Percentiles rank a stretch among this genome's conserved stretches.
phyloP scores from a whole-genome alignment of 305 asterid species.

The Andrographis paniculata region DNA sequence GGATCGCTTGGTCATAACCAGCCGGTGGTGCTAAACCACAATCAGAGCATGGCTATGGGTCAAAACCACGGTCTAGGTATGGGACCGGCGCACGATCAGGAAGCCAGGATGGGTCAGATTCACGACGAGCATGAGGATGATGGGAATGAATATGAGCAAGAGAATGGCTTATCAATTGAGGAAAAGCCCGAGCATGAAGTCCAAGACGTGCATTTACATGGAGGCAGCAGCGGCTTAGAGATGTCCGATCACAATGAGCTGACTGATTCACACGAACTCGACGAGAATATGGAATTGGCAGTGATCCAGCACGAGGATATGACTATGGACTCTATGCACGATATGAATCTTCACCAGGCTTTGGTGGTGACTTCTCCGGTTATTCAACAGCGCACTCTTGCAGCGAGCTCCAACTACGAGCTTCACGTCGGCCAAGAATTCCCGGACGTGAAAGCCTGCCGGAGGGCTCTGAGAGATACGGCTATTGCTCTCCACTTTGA shows the following conservation, averaged over 20 bases:
- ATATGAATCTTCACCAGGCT: slow-evolving; percentile 41
- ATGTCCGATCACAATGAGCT: slow-evolving; percentile 55
- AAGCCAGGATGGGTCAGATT: slow-evolving; percentile 34
- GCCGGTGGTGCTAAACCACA: slow-evolving; percentile 41
- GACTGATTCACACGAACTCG: slow-evolving; percentile 57
- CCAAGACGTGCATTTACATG: slow-evolving; percentile 39
- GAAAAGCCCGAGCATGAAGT: slow-evolving; percentile 52
- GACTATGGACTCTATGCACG: slow-evolving; percentile 48
- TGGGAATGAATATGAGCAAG: slow-evolving; percentile 40
- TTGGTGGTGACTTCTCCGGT: slow-evolving; percentile 47
- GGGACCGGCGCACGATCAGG: slow-evolving; percentile 43
- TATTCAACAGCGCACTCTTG: slow-evolving; percentile 68
- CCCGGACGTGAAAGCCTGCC: slow-evolving; percentile 82
- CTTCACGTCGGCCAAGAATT: slow-evolving; percentile 96
- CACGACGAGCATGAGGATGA: slow-evolving; percentile 32
- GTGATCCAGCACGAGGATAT: slow-evolving; percentile 54
- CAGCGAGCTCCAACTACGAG: slow-evolving; percentile 53
- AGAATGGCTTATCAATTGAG: slow-evolving; percentile 41
- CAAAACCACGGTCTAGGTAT: slow-evolving; percentile 46
- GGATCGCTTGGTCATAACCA: slow-evolving; percentile 44
- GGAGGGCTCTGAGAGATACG: slow-evolving; percentile 87
- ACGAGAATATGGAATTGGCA: slow-evolving; percentile 65
- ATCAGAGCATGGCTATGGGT: slow-evolving; percentile 36
- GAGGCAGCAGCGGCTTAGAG: slow-evolving; percentile 39
- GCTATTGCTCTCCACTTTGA: slow-evolving; percentile 96